Conservation (phyloP, 345 rosid species). For the Eucalyptus pumila region DNA sequence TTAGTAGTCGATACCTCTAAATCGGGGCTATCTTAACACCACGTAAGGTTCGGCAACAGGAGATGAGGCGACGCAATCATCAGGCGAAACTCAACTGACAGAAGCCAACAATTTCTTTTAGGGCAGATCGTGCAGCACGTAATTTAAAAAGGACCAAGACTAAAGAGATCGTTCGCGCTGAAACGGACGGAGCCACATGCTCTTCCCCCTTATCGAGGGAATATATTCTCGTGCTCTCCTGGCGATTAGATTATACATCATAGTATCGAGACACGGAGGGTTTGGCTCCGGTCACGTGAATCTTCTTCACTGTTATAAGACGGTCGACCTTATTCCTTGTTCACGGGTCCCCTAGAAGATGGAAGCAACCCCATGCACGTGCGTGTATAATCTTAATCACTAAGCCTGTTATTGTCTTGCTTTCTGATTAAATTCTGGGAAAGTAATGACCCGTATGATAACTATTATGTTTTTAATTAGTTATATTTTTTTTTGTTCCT, state of each 20-base stretch:
- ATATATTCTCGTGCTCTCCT: not conserved
- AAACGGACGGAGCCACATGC: not conserved
- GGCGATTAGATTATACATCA: not conserved
- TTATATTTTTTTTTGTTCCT: too few relatives aligned
- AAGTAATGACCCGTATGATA: too few relatives aligned
- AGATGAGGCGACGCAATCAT: not conserved
- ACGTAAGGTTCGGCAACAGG: not conserved
- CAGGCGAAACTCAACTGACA: not conserved
- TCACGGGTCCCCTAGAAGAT: not conserved
- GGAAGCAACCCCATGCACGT: not conserved
- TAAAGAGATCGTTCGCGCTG: not conserved
- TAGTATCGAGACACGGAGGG: not conserved
- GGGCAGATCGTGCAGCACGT: not conserved
- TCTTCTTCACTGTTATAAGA: not conserved
- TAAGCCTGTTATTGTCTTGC: not conserved
- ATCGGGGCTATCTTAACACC: not conserved
- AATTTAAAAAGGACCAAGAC: not conserved
- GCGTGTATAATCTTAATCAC: too few relatives aligned
- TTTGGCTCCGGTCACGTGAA: not conserved
- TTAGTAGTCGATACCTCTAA: not conserved
- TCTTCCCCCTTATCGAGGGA: not conserved
- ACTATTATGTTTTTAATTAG: rapidly evolving
- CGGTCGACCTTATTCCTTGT: not conserved
- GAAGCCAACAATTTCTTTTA: not conserved
- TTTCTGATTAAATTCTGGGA: not conserved